Evolutionary conservation across 2,329 filamentous ascomycete genomes (phyloP), one percentile per base, ranked within the genome.

Genomic region (Aspergillus ruber): DNA sequence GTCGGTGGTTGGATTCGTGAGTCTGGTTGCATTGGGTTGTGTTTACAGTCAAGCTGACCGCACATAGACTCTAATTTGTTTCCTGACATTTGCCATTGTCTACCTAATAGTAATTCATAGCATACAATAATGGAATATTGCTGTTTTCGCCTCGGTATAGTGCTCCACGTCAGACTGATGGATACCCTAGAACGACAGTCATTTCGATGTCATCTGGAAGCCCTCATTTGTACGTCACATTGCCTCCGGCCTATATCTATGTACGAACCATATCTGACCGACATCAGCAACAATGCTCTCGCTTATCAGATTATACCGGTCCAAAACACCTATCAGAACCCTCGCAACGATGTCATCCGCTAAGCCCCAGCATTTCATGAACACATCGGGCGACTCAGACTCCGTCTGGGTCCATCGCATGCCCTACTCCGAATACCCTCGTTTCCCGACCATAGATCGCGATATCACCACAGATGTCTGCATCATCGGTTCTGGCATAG

Each of bases 331-430:
- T 29, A 5, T 29, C 10, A 29, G 25, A 29, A 29, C 25, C 9
- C 25, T 29, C 10, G 25, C 25, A 10, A 29, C 25, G 3, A 29
- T 29, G 25, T 29, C 33, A 7, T 35, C 33, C 33, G 21, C 41
- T 21, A 42, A 25, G 10, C 23, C 41, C 5, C 41, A 42, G 21
- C 65, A 70, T 39, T 69, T 63, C 50, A 64, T 69, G 54, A 61
- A 67, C 36, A 79, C 78, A 4, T 78, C 76, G 0, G 78, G 78
- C 32, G 63, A 68, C 15, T 73, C 67, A 3, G 74, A 78, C 44
- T 58, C 79, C 0, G 78, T 81, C 17, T 82, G 78, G 78, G 61
- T 77, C 0, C 76, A 78, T 52, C 64, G 64, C 0, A 64, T 75
- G 20, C 74, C 73, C 0, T 78, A 74, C 59, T 62, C 64, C 25